phyloP scores from a whole-genome alignment of 2,329 filamentous ascomycete species.

The Aspergillus pseudotamarii region DNA sequence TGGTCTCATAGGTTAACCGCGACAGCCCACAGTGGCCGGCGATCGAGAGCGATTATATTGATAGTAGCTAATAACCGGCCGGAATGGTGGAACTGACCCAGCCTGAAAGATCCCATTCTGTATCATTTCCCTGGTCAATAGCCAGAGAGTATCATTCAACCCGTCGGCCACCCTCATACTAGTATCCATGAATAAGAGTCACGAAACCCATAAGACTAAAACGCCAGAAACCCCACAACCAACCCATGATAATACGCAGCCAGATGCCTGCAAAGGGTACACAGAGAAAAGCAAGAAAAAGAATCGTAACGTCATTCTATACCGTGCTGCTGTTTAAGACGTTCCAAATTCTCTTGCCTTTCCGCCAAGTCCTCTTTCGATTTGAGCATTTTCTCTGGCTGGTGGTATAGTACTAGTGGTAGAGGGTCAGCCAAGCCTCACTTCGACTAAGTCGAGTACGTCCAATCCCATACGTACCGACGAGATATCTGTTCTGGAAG shows the following conservation, averaged over 20 bases:
- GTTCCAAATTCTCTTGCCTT: slow-evolving; percentile 95
- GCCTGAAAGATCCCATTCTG: slow-evolving; percentile 26
- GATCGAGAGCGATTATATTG: slow-evolving; percentile 27
- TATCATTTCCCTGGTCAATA: slow-evolving; percentile 21
- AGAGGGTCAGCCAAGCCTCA: slow-evolving; percentile 11
- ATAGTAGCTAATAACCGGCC: slow-evolving; percentile 23
- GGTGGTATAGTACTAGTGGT: slow-evolving; percentile 67
- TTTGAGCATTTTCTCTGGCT: slow-evolving; percentile 77
- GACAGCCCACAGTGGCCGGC: slow-evolving; percentile 21
- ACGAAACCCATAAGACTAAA: slow-evolving; percentile 40
- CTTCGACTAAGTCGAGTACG: background rate
- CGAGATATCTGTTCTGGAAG: slow-evolving; percentile 98
- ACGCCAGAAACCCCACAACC: slow-evolving; percentile 46
- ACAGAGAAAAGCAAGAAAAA: slow-evolving; percentile 32
- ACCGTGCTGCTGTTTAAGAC: slow-evolving; percentile 95
- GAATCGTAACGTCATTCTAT: slow-evolving; percentile 75
- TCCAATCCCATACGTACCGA: slow-evolving; percentile 66
- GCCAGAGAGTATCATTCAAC: slow-evolving; percentile 28
- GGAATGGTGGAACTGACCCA: slow-evolving; percentile 20
- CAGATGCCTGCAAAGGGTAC: slow-evolving; percentile 38
- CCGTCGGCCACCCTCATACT: slow-evolving; percentile 31
- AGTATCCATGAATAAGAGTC: slow-evolving; percentile 28
- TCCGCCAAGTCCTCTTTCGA: slow-evolving; percentile 92
- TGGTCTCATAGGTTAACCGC: slow-evolving; percentile 20
- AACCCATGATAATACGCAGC: slow-evolving; percentile 37